Conservation (phyloP, 352 stramenopile species). For the Pythium coloratum region DNA sequence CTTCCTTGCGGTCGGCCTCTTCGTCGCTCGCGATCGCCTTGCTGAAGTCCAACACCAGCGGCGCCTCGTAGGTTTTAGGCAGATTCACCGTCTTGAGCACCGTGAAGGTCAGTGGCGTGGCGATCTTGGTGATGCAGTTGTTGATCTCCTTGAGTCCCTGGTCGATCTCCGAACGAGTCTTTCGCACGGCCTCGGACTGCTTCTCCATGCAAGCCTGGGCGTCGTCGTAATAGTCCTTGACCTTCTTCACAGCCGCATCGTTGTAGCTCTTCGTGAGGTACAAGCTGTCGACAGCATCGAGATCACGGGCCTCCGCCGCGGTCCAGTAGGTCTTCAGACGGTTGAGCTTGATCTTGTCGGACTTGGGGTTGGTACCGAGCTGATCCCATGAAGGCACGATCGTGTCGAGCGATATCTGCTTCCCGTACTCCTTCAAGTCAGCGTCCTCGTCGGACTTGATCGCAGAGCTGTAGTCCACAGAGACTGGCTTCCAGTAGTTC, state of each 20-base stretch:
- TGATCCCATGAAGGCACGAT: not conserved
- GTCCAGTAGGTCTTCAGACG: conserved; percentile 3
- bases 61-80: not conserved
- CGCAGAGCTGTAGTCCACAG: not conserved
- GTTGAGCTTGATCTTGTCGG: not conserved
- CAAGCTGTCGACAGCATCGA: no score
- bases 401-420: not conserved
- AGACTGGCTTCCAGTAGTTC: not conserved
- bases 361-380: not conserved
- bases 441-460: not conserved
- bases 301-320: not conserved
- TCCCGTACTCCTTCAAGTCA: not conserved
- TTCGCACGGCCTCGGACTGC: not conserved
- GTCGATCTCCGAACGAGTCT: not conserved
- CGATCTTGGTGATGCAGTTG: conserved; percentile 8
- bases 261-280: not conserved
- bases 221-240: conserved; percentile 14
- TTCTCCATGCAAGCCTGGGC: conserved; percentile 14
- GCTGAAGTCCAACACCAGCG: not conserved
- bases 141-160: not conserved
- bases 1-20: not conserved
- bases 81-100: conserved; percentile 3
- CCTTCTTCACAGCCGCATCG: not conserved
- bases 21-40: not conserved
- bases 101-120: not conserved